A percentile compares a stretch with the other conserved stretches of the same genome.
phyloP scores from a whole-genome alignment of 2,329 filamentous ascomycete species.

The Capronia coronata region DNA sequence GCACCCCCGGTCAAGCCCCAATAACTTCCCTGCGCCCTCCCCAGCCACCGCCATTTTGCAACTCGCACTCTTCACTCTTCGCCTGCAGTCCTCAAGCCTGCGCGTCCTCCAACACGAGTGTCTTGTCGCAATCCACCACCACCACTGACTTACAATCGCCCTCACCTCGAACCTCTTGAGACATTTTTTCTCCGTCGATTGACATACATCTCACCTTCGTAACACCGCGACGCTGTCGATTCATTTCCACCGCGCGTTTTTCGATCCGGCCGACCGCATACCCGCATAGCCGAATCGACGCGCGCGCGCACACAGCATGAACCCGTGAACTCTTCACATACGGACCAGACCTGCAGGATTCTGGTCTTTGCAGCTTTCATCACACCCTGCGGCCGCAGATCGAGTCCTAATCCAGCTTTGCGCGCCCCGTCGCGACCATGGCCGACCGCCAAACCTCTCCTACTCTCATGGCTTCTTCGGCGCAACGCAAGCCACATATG shows the following conservation, averaged over 20 bases:
- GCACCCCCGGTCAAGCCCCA: slow-evolving; percentile 16
- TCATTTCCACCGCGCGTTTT: slow-evolving; percentile 2
- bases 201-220: not conserved
- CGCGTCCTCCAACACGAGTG: slow-evolving; percentile 20
- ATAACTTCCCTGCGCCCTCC: slow-evolving; percentile 13
- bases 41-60: slow-evolving; percentile 25
- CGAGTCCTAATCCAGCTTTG: not conserved
- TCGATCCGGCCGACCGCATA: slow-evolving; percentile 17
- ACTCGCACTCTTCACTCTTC: slow-evolving; percentile 6
- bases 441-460: slow-evolving; percentile 25
- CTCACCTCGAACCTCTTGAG: not conserved
- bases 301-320: slow-evolving; percentile 22
- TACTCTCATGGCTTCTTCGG: slow-evolving; percentile 24
- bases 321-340: slow-evolving; percentile 13
- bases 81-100: slow-evolving; percentile 7
- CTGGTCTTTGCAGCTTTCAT: slow-evolving; percentile 11
- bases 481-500: slow-evolving; percentile 36
- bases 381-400: slow-evolving; percentile 2
- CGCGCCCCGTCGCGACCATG: slow-evolving; percentile 12
- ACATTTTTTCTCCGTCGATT: not conserved
- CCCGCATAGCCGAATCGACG: slow-evolving; percentile 17
- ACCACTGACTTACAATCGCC: not conserved
- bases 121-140: slow-evolving; percentile 14
- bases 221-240: slow-evolving; percentile 7
- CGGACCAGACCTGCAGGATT: slow-evolving; percentile 13